These are phyloP conservation scores for Neolentinus lepideus DNA, from an alignment of 1,284 basidiomycete genomes.

Conservation along the genomic window DNA sequence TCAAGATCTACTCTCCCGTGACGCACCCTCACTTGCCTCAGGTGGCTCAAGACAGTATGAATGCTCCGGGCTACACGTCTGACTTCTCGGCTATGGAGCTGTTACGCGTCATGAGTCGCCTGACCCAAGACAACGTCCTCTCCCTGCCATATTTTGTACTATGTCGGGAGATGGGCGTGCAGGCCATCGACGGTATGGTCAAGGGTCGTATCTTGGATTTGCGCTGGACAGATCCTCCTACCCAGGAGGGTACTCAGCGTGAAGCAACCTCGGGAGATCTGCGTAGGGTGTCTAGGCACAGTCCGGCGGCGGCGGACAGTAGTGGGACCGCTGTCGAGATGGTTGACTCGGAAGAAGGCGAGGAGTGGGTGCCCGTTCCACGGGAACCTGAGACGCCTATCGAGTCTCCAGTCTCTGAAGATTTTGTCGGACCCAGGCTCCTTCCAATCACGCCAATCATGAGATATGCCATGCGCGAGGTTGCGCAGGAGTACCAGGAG, in stretches of 20 bases:
- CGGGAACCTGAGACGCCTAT: slow-evolving; percentile 16
- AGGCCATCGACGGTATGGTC: slow-evolving; percentile 77
- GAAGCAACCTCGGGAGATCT: slow-evolving; percentile 15
- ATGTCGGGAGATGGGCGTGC: slow-evolving; percentile 70
- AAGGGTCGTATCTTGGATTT: slow-evolving; percentile 66
- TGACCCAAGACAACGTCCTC: slow-evolving; percentile 51
- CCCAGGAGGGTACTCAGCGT: slow-evolving; percentile 19
- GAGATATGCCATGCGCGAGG: slow-evolving; percentile 72
- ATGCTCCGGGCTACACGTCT: slow-evolving; percentile 21
- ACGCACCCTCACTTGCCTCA: slow-evolving; percentile 24
- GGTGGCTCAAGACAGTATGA: slow-evolving; percentile 9
- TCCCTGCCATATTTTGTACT: slow-evolving; percentile 71
- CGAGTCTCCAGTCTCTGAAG: slow-evolving; percentile 25
- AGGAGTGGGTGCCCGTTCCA: background rate
- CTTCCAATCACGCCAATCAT: slow-evolving; percentile 72
- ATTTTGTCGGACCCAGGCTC: slow-evolving; percentile 63
- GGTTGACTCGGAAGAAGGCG: slow-evolving; percentile 21
- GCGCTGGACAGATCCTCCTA: slow-evolving; percentile 67
- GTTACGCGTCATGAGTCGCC: slow-evolving; percentile 66
- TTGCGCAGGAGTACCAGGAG: slow-evolving; percentile 73
- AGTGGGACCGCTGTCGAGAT: slow-evolving; percentile 20
- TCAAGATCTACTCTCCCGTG: slow-evolving; percentile 57
- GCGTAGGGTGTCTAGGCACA: slow-evolving; percentile 14
- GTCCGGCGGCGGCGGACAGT: slow-evolving; percentile 19
- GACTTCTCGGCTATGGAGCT: slow-evolving; percentile 69